Evolutionary conservation across 257 asterid genomes (phyloP).

Genomic region (Forsythia viridissima): DNA sequence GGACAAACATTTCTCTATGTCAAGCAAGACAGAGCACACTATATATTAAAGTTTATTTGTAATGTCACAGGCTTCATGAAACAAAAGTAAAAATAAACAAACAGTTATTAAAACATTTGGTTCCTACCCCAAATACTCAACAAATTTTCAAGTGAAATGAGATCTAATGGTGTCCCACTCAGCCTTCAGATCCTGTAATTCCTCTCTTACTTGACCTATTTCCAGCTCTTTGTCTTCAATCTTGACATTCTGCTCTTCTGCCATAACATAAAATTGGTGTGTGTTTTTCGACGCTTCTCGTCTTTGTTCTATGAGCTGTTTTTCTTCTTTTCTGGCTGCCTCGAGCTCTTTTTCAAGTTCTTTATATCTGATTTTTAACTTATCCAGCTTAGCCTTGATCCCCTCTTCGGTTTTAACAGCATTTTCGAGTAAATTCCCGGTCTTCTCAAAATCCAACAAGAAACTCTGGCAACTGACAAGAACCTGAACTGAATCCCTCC

Average conservation of each 20-base stretch:
- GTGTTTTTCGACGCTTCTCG: neutral
- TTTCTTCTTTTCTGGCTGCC: neutral
- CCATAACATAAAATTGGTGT: neutral
- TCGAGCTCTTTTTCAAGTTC: neutral
- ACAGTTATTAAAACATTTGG: neutral
- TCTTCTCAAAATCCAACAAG: neutral
- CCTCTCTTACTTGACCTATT: neutral
- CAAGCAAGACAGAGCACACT: neutral
- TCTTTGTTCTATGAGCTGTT: neutral
- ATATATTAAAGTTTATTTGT: neutral
- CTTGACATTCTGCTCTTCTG: neutral
- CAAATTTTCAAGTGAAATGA: neutral
- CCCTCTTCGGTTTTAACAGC: neutral
- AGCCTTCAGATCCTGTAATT: neutral
- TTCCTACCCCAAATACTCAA: neutral
- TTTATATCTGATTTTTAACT: neutral
- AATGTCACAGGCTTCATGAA: neutral
- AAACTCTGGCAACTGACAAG: neutral
- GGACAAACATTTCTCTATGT: neutral
- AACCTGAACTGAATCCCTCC: neutral
- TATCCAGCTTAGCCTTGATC: neutral
- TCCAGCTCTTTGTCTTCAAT: neutral
- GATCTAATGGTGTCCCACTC: neutral
- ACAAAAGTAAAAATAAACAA: neutral
- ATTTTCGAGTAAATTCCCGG: neutral